Percentiles rank a stretch among this genome's conserved stretches.
Conservation (phyloP, 352 stramenopile genomes). For the Globisporangium carolinianum region DNA sequence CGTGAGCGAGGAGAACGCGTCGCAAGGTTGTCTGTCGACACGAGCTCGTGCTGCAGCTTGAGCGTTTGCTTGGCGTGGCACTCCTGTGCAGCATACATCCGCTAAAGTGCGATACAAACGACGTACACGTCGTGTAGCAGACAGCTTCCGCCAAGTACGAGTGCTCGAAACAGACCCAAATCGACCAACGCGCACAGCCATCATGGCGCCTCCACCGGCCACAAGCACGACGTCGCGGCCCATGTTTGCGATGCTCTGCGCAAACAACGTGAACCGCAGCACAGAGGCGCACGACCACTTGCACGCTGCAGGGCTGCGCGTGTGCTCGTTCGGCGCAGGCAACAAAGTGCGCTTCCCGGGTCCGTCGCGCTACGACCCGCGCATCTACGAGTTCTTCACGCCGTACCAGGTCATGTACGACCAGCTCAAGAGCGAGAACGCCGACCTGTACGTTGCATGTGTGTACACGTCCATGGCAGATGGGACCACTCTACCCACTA, state of each 20-base stretch:
- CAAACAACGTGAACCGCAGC: slow-evolving; percentile 89
- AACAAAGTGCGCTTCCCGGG: slow-evolving; percentile 85
- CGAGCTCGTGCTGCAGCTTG: no score
- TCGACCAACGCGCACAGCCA: no score
- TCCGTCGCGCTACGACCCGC: slow-evolving; percentile 60
- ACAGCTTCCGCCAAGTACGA: no score
- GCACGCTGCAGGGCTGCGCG: slow-evolving; percentile 62
- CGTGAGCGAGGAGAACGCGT: no score
- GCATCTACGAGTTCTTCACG: slow-evolving; percentile 86
- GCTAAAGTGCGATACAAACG: no score
- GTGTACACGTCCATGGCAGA: not conserved
- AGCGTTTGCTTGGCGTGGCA: no score
- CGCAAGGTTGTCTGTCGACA: no score
- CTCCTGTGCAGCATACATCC: no score
- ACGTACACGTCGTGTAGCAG: no score
- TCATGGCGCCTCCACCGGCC: no score
- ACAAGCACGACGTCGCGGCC: slow-evolving; percentile 15
- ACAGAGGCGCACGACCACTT: slow-evolving; percentile 86
- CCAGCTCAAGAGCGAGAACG: slow-evolving; percentile 75
- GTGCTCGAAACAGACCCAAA: no score
- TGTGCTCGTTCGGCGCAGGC: slow-evolving; percentile 80
- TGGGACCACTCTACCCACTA: no score
- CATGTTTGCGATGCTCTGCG: slow-evolving; percentile 86
- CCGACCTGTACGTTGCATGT: slow-evolving; percentile 35
- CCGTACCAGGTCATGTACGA: slow-evolving; percentile 84